Conservation (phyloP, 805 yeast species). For the Wickerhamiella kazuoi region DNA sequence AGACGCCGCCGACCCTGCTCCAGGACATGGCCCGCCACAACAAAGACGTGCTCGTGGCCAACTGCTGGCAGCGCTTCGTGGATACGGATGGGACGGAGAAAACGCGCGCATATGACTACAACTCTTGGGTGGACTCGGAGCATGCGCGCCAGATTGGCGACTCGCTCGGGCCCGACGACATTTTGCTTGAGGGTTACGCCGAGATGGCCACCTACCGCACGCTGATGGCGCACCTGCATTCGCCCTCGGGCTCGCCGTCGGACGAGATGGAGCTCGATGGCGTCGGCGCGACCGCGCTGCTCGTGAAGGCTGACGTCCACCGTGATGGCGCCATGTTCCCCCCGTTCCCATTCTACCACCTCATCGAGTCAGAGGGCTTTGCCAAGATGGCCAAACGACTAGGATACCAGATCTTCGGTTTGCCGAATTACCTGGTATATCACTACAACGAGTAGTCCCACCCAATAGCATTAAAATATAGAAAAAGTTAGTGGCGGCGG, state of each 20-base stretch:
- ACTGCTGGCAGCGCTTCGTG: constrained; percentile 71
- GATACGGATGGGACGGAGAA: constrained; percentile 41
- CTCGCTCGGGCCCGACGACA: constrained; percentile 66
- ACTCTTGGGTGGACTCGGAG: constrained; percentile 68
- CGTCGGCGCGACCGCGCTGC: constrained; percentile 92
- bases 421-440: constrained; percentile 86
- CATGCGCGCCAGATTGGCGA: constrained; percentile 63
- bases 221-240: constrained; percentile 78
- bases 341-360: constrained; percentile 88
- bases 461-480: not conserved
- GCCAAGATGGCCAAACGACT: constrained; percentile 90
- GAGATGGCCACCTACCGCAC: constrained; percentile 91
- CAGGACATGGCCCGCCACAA: constrained; percentile 78
- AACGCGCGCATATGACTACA: constrained; percentile 83
- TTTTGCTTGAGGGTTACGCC: constrained; percentile 83
- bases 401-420: constrained; percentile 78
- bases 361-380: constrained; percentile 95
- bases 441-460: constrained; percentile 54
- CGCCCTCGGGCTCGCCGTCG: constrained; percentile 41
- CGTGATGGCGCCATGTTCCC: constrained; percentile 99
- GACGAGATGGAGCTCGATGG: constrained; percentile 82
- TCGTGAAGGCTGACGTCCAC: constrained; percentile 95
- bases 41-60: constrained; percentile 78
- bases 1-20: constrained; percentile 63
- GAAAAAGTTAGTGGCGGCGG: no score